phyloP scores from a whole-genome alignment of 352 stramenopile genomes.

The Phytophthora pistaciae region DNA sequence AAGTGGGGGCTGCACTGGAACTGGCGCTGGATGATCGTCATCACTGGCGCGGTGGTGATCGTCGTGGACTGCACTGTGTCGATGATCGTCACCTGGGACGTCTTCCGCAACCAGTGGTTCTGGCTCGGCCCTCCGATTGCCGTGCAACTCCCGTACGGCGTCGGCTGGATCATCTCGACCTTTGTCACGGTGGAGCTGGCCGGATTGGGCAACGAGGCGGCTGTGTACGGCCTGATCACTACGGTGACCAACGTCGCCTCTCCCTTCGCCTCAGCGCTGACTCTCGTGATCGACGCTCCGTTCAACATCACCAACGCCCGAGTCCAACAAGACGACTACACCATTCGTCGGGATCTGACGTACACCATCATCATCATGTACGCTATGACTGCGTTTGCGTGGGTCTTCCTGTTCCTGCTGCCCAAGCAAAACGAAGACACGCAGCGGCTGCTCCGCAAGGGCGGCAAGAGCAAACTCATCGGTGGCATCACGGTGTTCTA shows the following conservation, averaged over 20 bases:
- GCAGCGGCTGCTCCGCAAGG: slow-evolving; percentile 6
- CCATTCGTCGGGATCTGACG: slow-evolving; percentile 5
- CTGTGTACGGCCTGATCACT: slow-evolving; percentile 38
- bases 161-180: slow-evolving; percentile 37
- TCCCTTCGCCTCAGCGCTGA: slow-evolving; percentile 17
- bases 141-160: slow-evolving; percentile 19
- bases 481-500: slow-evolving; percentile 11
- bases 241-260: slow-evolving; percentile 26
- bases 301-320: slow-evolving; percentile 15
- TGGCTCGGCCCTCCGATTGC: slow-evolving; percentile 18
- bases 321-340: slow-evolving; percentile 10
- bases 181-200: slow-evolving; percentile 34
- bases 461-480: slow-evolving; percentile 14
- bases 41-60: slow-evolving; percentile 28
- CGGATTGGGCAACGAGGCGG: slow-evolving; percentile 36
- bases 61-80: slow-evolving; percentile 16
- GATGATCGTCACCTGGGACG: slow-evolving; percentile 14
- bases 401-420: slow-evolving; percentile 20
- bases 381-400: slow-evolving; percentile 12
- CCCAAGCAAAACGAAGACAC: slow-evolving; percentile 16
- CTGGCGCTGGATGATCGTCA: slow-evolving; percentile 41
- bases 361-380: slow-evolving; percentile 22
- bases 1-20: slow-evolving; percentile 47
- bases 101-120: slow-evolving; percentile 22
- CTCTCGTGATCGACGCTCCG: slow-evolving; percentile 13